Evolutionary conservation across 768 basidiomycete species (phyloP).

Genomic region (Kwoniella mangroviensis): DNA sequence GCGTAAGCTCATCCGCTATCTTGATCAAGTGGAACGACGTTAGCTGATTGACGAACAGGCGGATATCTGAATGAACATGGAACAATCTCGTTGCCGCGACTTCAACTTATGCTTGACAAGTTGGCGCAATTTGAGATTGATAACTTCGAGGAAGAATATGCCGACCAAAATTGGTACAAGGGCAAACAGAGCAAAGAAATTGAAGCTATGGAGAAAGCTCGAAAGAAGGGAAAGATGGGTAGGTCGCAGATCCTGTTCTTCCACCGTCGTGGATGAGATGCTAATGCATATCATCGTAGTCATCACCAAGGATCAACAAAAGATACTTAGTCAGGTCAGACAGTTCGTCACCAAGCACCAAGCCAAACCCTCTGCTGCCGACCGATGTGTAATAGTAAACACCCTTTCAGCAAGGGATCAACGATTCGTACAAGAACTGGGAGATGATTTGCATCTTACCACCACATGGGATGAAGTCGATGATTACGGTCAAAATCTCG

Average conservation of each 20-base stretch:
- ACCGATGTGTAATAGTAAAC: slow-evolving; percentile 72
- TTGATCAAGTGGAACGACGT: not conserved
- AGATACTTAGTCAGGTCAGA: slow-evolving; percentile 78
- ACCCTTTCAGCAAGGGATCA: slow-evolving; percentile 79
- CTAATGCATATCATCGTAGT: slow-evolving; percentile 60
- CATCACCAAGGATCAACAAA: slow-evolving; percentile 73
- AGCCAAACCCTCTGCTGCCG: slow-evolving; percentile 45
- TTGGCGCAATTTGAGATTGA: slow-evolving; percentile 87
- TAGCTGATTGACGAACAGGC: slow-evolving; percentile 60
- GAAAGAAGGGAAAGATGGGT: slow-evolving; percentile 71
- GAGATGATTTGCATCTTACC: slow-evolving; percentile 74
- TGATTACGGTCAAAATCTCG: slow-evolving; percentile 63
- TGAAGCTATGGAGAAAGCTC: slow-evolving; percentile 68
- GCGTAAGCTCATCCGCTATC: slow-evolving; percentile 62
- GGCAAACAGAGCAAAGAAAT: slow-evolving; percentile 81
- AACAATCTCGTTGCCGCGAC: slow-evolving; percentile 72
- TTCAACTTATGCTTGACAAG: slow-evolving; percentile 86
- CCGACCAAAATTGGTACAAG: slow-evolving; percentile 90
- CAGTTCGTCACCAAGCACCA: slow-evolving; percentile 66
- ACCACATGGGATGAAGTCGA: slow-evolving; percentile 95
- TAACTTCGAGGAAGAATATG: slow-evolving; percentile 87
- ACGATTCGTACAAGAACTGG: slow-evolving; percentile 75
- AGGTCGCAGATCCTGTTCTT: slow-evolving; percentile 41
- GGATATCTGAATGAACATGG: slow-evolving; percentile 94
- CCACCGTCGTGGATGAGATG: not conserved